phyloP scores from a whole-genome alignment of 2,329 filamentous ascomycete species.

The Tricladium varicosporioides region DNA sequence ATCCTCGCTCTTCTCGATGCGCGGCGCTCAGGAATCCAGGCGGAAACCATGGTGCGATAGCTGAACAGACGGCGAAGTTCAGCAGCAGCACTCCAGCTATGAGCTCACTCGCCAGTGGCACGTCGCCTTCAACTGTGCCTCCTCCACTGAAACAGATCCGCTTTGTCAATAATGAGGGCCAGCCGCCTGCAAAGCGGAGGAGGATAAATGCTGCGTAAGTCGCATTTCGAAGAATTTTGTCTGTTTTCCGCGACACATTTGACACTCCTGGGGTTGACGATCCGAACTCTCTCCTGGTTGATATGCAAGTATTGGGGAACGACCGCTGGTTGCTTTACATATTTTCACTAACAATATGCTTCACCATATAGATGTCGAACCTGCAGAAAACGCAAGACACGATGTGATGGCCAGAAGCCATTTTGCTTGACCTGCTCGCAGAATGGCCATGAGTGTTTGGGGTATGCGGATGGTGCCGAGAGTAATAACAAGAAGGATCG shows the following conservation, averaged over 20 bases:
- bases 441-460: slow-evolving; percentile 67
- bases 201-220: slow-evolving; percentile 77
- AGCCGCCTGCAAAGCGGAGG: slow-evolving; percentile 75
- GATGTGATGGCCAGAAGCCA: slow-evolving; percentile 72
- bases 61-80: background rate
- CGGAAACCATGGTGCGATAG: slow-evolving; percentile 1
- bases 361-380: slow-evolving; percentile 58
- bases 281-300: background rate
- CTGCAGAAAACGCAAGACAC: slow-evolving; percentile 73
- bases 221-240: background rate
- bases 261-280: background rate
- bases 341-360: slow-evolving; percentile 2
- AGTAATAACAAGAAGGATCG: slow-evolving; percentile 15
- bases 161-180: slow-evolving; percentile 80
- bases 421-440: slow-evolving; percentile 70
- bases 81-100: slow-evolving; percentile 5
- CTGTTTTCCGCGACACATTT: background rate
- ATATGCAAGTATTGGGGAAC: background rate
- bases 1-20: background rate
- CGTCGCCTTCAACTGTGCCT: slow-evolving; percentile 12
- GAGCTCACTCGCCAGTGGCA: slow-evolving; percentile 18
- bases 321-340: background rate
- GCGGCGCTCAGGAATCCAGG: background rate
- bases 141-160: slow-evolving; percentile 60
- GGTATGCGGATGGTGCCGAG: slow-evolving; percentile 50